phyloP scores from a whole-genome alignment of 2,329 filamentous ascomycete species.

The Macrophomina tecta region DNA sequence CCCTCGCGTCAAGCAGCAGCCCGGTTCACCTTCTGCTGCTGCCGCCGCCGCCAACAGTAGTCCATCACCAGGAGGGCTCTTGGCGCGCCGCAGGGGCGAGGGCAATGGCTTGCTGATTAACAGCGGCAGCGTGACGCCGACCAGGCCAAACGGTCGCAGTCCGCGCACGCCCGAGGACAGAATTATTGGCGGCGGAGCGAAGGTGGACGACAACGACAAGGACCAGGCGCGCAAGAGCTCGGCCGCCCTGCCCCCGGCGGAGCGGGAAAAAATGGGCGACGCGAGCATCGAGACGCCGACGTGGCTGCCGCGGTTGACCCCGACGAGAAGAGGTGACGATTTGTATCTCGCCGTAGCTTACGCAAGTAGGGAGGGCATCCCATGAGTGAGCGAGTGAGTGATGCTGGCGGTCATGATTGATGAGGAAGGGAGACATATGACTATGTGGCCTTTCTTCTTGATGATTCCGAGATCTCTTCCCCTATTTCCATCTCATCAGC shows the following conservation, averaged over 20 bases:
- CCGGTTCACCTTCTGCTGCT: neutral
- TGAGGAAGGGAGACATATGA: neutral
- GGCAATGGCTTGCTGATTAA: slow-evolving; percentile 45
- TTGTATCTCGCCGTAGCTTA: slow-evolving; percentile 58
- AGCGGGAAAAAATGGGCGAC: neutral
- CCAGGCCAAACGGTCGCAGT: slow-evolving; percentile 30
- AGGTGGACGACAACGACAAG: slow-evolving; percentile 24
- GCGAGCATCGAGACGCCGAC: slow-evolving; percentile 52
- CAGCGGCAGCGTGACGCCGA: slow-evolving; percentile 31
- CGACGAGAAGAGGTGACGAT: slow-evolving; percentile 70
- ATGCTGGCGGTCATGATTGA: neutral
- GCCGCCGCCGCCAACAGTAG: neutral
- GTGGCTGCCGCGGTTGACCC: slow-evolving; percentile 67
- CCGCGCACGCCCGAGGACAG: slow-evolving; percentile 32
- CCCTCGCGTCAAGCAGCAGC: slow-evolving; percentile 6
- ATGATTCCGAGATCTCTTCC: neutral
- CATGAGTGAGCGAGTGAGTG: neutral
- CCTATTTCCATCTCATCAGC: neutral
- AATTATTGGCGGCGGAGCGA: slow-evolving; percentile 8
- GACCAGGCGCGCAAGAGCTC: slow-evolving; percentile 18
- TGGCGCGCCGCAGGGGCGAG: slow-evolving; percentile 45
- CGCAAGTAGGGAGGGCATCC: slow-evolving; percentile 16
- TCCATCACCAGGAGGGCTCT: slow-evolving; percentile 17
- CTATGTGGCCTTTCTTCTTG: neutral
- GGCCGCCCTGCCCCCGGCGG: slow-evolving; percentile 1